Percentiles rank a stretch among this genome's conserved stretches.
Conservation (phyloP, 495 filamentous ascomycete genomes). For the Podospora comata region DNA sequence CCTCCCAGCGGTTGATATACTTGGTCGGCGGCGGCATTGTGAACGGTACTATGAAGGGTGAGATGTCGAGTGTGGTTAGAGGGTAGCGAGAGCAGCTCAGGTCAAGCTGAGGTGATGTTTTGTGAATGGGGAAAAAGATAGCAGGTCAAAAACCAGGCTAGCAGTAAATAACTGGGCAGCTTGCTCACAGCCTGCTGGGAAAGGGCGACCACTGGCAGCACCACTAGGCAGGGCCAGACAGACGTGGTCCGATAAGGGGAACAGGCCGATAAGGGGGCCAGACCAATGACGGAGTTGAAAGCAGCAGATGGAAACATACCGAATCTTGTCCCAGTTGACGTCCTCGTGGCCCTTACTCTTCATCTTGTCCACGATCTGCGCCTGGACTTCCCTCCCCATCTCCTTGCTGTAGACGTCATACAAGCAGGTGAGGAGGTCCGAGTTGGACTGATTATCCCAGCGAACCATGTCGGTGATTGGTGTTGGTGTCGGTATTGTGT, state of each 20-base stretch:
- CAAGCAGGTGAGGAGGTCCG: neutral
- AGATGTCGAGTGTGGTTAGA: neutral
- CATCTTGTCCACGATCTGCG: slow-evolving; percentile 9
- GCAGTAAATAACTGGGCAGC: neutral
- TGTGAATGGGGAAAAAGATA: neutral
- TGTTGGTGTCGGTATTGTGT: neutral
- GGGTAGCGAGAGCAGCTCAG: neutral
- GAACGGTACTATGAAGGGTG: neutral
- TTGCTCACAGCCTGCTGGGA: neutral
- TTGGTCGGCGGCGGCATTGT: slow-evolving; percentile 13
- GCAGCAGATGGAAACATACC: slow-evolving; percentile 18
- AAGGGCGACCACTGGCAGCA: neutral
- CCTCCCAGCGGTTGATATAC: slow-evolving; percentile 25
- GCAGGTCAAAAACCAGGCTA: neutral
- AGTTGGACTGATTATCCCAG: slow-evolving; percentile 3
- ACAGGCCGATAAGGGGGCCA: neutral
- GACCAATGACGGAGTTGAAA: neutral
- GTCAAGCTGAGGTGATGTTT: neutral
- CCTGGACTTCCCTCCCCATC: neutral
- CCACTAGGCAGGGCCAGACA: neutral
- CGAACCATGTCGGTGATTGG: slow-evolving; percentile 4
- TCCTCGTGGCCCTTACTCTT: slow-evolving; percentile 11
- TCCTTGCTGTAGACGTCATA: neutral
- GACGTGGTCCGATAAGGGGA: neutral
- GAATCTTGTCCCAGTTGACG: slow-evolving; percentile 19